A percentile compares a stretch with the other conserved stretches of the same genome.
Conservation (phyloP, 768 basidiomycete genomes). For the Hygrocybe punicea region DNA sequence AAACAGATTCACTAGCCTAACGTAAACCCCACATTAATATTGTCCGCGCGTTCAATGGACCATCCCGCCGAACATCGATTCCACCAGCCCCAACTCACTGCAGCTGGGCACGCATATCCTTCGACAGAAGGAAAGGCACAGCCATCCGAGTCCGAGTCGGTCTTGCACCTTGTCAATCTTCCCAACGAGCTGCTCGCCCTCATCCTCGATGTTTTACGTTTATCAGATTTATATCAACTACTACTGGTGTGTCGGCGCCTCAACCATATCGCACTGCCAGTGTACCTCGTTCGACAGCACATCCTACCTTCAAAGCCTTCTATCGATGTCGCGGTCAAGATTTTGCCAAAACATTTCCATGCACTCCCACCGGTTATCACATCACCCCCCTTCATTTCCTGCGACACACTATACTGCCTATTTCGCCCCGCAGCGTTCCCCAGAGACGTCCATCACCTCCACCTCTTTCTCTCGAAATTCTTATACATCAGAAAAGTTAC, state of each 20-base stretch:
- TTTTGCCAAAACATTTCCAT: background rate
- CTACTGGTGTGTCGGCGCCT: background rate
- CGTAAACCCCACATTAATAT: too few species aligned
- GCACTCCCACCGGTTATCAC: background rate
- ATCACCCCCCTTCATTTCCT: background rate
- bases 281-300: background rate
- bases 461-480: background rate
- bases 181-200: background rate
- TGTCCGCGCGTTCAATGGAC: too few species aligned
- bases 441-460: background rate
- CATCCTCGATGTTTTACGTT: background rate
- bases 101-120: background rate
- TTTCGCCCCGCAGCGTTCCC: background rate
- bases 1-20: too few species aligned
- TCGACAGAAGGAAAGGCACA: background rate
- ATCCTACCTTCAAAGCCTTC: background rate
- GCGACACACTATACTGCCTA: background rate
- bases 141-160: too few species aligned
- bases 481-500: background rate
- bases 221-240: background rate
- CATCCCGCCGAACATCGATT: too few species aligned
- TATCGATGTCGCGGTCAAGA: background rate
- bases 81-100: background rate
- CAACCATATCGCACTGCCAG: background rate
- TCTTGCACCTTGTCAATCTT: background rate